A percentile compares a stretch with the other conserved stretches of the same genome.
Conservation (phyloP, 2,329 filamentous ascomycete species). For the Paecilomyces sp. region DNA sequence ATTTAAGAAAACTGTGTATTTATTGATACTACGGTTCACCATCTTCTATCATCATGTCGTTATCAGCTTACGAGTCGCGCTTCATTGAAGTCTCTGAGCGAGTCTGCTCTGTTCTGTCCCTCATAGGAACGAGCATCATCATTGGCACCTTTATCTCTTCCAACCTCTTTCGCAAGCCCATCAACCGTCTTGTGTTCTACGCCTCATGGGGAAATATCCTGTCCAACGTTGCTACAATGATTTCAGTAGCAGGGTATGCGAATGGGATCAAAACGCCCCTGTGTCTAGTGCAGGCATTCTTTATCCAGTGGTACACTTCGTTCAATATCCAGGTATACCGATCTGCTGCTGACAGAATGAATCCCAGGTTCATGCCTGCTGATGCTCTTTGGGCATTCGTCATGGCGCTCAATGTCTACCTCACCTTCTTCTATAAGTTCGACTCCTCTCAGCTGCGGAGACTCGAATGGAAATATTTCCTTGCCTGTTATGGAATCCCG, state of each 20-base stretch:
- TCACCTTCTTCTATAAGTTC: slow-evolving; percentile 72
- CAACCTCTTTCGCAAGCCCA: slow-evolving; percentile 70
- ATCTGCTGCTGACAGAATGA: slow-evolving; percentile 3
- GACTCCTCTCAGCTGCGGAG: slow-evolving; percentile 55
- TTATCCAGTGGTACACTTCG: slow-evolving; percentile 71
- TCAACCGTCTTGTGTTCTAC: slow-evolving; percentile 78
- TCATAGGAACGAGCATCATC: slow-evolving; percentile 65
- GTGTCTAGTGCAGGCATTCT: slow-evolving; percentile 69
- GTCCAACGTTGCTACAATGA: slow-evolving; percentile 68
- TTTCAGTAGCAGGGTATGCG: slow-evolving; percentile 56
- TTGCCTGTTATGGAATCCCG: slow-evolving; percentile 66
- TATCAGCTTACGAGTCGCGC: slow-evolving; percentile 25
- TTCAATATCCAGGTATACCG: neutral
- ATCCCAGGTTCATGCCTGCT: slow-evolving; percentile 64
- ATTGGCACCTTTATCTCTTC: slow-evolving; percentile 64
- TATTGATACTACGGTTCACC: neutral
- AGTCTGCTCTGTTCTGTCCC: slow-evolving; percentile 61
- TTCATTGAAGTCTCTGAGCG: slow-evolving; percentile 60
- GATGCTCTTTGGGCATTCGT: slow-evolving; percentile 71
- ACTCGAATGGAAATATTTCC: slow-evolving; percentile 65
- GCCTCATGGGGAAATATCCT: slow-evolving; percentile 76
- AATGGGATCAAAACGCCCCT: slow-evolving; percentile 46
- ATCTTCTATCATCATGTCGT: slow-evolving; percentile 13
- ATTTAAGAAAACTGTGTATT: neutral
- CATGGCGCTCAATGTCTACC: slow-evolving; percentile 78